Base-by-base conservation (phyloP, 805 yeast genomes). In the Candida verbasci region DNA sequence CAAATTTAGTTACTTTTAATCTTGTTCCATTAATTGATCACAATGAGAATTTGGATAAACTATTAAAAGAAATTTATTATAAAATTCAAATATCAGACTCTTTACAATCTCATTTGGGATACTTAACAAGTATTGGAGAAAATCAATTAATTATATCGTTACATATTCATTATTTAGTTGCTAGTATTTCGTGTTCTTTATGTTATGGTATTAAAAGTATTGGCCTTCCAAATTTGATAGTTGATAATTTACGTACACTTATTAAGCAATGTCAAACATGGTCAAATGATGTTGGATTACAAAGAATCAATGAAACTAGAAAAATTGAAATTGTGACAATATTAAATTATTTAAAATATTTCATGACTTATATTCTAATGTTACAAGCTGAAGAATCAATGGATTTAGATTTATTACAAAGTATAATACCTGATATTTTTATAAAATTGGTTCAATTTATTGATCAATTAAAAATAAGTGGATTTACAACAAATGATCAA, bases 371-470 rank as follows among this genome's bases (percentile, higher is more conserved):
- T 28, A 40, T 62, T 4, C 44, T 58, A n/a, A 45, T 63, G 25
- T 43, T 66, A 12, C 70, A 67, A 42, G 50, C 49, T 11, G 72
- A 67, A 43, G 65, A 58, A n/a, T 37, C 17, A 18, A 35, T 24
- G 21, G 38, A 41, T 29, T 17, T 29, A 3, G 38, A 34, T 14
- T 12, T 34, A 11, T 9, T 40, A 9, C 21, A 23, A 17, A 14
- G 14, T 11, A 22, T 23, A 7, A 12, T 43, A 14, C 46, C 46
- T 3, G 46, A 39, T 29, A 24, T 37, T 12, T 43, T 43, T 30
- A 26, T 37, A 9, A 31, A 31, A 14, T 37, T 37, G 15, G 9
- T 30, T 11, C 31, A 35, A 17, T 39, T 34, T 29, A 24, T 40
- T n/a, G 36, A 40, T 6, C 37, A 26, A 26, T 37, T 34, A 24